phyloP scores from a whole-genome alignment of 305 asterid genomes.

The Plantago lanceolata region DNA sequence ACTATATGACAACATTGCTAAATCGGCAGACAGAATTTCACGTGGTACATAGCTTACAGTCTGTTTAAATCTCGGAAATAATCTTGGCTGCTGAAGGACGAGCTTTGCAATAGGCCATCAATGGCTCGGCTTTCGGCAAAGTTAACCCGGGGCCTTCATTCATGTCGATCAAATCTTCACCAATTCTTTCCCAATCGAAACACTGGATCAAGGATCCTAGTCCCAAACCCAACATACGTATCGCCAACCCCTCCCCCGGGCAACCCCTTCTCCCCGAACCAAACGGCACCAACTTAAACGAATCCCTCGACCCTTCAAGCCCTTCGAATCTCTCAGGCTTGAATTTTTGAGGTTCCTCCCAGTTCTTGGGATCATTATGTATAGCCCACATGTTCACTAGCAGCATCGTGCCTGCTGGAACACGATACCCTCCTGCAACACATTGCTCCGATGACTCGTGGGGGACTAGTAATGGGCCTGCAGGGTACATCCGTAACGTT shows the following conservation, averaged over 20 bases:
- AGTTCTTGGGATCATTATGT: slow-evolving; percentile 51
- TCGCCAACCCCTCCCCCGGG: slow-evolving; percentile 64
- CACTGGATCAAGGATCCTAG: slow-evolving; percentile 61
- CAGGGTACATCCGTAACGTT: slow-evolving; percentile 55
- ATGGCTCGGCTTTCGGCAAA: slow-evolving; percentile 3
- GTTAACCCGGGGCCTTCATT: slow-evolving; percentile 27
- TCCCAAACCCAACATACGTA: slow-evolving; percentile 45
- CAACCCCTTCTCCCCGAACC: slow-evolving; percentile 73
- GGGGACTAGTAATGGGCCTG: slow-evolving; percentile 55
- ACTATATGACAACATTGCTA: no score
- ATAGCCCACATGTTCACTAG: slow-evolving; percentile 58
- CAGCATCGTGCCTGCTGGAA: slow-evolving; percentile 58
- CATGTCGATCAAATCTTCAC: slow-evolving; percentile 48
- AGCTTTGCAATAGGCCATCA: slow-evolving; percentile 7
- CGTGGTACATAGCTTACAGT: no score
- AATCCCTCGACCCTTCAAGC: slow-evolving; percentile 36
- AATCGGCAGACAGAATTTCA: no score
- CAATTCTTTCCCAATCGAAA: slow-evolving; percentile 57
- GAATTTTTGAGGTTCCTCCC: slow-evolving; percentile 51
- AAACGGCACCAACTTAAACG: slow-evolving; percentile 52
- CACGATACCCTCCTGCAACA: slow-evolving; percentile 45
- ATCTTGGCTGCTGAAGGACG: neutral
- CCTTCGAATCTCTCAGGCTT: slow-evolving; percentile 65
- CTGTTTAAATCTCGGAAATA: slow-evolving; percentile 1
- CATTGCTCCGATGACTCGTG: slow-evolving; percentile 54